Base-by-base conservation (phyloP, 129 eudicot species). In the Centella asiatica region DNA sequence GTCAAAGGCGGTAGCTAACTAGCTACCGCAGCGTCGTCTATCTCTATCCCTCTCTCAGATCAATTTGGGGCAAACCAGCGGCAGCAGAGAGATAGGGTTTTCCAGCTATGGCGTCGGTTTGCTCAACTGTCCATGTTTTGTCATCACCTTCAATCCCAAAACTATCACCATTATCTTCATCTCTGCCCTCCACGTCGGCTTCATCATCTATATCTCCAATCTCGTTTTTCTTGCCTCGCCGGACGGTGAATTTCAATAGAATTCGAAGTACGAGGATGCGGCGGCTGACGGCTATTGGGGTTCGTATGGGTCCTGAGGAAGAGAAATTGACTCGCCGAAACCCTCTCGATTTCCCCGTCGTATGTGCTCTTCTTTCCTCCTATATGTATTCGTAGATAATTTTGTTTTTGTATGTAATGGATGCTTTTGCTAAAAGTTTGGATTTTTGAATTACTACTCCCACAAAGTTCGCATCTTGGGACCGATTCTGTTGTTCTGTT, bases 321-420 rank as follows among this genome's bases (percentile, higher is more conserved):
- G 78, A 77, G 78, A 81, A 53, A 68, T 61, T 74, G 68, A 81
- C 87, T 63, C 87, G 83, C 61, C 87, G 83, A 19, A 74, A 82
- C 37, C 87, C 87, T 63, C 78, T 77, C 19, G 87, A 81, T 67
- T 81, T 81, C 51, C 87, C 87, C 15, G 62, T 70, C 59, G 87
- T 81, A 70, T 28, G 78, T 18, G n/a, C 40, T 17, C 22, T 24
- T 27, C 8, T 1, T 20, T 4, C 24, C 15, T 17, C 48, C 39
- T 37, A 20, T 22, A 4, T 22, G 47, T 42, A 42, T 42, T 25
- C 20, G 2, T 55, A 55, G n/a, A n/a, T n/a, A 55, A 20, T n/a
- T 6, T 54, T 54, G 1, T 1, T 0, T 3, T 27, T 54, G 5
- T 29, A 15, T 28, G 27, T 4, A 14, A 17, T 29, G 0, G 4